Conservation (phyloP, 2,329 filamentous ascomycete species). For the Claviceps humidiphila region DNA sequence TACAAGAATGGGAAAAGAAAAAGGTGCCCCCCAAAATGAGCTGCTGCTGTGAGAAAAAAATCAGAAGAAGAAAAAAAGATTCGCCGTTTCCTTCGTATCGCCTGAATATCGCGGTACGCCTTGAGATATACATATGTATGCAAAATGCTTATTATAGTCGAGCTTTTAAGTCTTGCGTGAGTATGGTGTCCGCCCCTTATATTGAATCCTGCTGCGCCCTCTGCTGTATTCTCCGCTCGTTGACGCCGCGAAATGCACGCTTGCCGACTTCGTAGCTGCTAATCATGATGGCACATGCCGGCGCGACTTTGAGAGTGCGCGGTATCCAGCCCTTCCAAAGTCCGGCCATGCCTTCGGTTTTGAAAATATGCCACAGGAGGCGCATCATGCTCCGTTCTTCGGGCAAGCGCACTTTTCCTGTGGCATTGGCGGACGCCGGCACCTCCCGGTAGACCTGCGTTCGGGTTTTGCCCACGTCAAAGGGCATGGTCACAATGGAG, state of each 20-base stretch:
- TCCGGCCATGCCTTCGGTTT: slow-evolving; percentile 65
- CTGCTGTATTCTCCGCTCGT: slow-evolving; percentile 31
- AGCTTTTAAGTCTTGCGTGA: too few relatives aligned
- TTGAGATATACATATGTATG: neutral
- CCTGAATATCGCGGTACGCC: neutral
- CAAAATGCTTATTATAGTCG: neutral
- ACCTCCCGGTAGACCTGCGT: slow-evolving; percentile 68
- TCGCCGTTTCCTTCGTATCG: neutral
- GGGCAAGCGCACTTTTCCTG: slow-evolving; percentile 33
- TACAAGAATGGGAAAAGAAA: neutral
- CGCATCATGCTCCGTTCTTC: slow-evolving; percentile 68
- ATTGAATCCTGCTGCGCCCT: neutral
- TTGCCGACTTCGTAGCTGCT: slow-evolving; percentile 96
- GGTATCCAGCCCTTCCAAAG: slow-evolving; percentile 89
- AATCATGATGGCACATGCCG: slow-evolving; percentile 98
- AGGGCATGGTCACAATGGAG: slow-evolving; percentile 81
- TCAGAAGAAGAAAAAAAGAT: neutral
- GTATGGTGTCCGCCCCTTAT: neutral
- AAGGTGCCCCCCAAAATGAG: neutral
- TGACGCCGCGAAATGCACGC: slow-evolving; percentile 65
- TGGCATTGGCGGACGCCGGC: slow-evolving; percentile 15
- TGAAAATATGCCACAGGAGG: slow-evolving; percentile 84
- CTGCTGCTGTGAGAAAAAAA: neutral
- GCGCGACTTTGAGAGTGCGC: slow-evolving; percentile 83
- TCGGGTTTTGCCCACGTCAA: slow-evolving; percentile 93